phyloP scores from a whole-genome alignment of 257 asterid species.

The Vinca minor region DNA sequence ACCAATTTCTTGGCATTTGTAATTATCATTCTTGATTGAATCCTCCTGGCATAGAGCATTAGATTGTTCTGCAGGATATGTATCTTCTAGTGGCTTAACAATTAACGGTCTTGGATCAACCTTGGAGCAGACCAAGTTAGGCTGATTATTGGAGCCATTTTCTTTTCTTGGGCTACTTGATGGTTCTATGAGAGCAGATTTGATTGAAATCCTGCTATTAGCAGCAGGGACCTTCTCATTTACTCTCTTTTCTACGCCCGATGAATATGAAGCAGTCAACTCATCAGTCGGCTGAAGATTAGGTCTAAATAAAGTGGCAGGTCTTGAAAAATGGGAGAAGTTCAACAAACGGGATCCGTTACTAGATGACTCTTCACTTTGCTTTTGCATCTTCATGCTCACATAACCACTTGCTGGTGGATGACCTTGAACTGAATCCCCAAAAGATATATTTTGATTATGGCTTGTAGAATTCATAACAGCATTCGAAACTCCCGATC shows the following conservation, averaged over 20 bases:
- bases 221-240: constrained; percentile 27
- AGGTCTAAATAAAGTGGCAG: constrained; percentile 40
- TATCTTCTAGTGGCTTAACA: constrained; percentile 26
- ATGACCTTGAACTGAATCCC: constrained; percentile 32
- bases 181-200: constrained; percentile 22
- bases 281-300: constrained; percentile 30
- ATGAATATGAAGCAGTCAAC: constrained; percentile 31
- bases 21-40: constrained; percentile 31
- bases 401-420: constrained; percentile 24
- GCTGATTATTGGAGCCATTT: constrained; percentile 20
- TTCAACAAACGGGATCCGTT: constrained; percentile 40
- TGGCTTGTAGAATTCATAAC: constrained; percentile 27
- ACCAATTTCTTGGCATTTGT: constrained; percentile 12
- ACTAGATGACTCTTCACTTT: constrained; percentile 20
- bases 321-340: constrained; percentile 69
- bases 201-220: constrained; percentile 20
- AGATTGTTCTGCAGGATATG: constrained; percentile 24
- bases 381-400: constrained; percentile 27
- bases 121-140: constrained; percentile 16
- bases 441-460: constrained; percentile 17
- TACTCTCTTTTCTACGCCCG: constrained; percentile 24
- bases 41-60: constrained; percentile 30
- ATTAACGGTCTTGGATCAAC: constrained; percentile 21
- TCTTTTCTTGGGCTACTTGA: constrained; percentile 26
- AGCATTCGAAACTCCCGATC: constrained; percentile 42